These are phyloP conservation scores for Noccaea bulbosa DNA, from an alignment of 345 rosid genomes.

Conservation along the genomic window DNA sequence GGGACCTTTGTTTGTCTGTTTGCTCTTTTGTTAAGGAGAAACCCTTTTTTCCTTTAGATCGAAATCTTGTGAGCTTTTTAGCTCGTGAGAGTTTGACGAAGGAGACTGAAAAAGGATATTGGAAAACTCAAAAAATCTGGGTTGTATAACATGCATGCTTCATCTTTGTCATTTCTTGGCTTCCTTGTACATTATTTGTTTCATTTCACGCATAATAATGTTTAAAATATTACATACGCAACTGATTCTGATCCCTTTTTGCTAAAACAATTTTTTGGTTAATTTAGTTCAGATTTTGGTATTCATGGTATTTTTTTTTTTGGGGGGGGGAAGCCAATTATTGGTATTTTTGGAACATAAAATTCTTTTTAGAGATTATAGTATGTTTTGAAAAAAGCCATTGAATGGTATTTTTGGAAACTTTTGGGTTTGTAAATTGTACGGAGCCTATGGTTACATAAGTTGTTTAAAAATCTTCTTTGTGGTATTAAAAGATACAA, in stretches of 20 bases:
- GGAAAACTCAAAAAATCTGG: conserved; percentile 29
- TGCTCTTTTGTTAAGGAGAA: conserved; percentile 26
- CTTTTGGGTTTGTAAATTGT: too few relatives aligned
- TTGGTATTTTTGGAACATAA: too few relatives aligned
- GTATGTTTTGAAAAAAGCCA: too few relatives aligned
- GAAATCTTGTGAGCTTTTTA: conserved; percentile 20
- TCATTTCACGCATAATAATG: not conserved
- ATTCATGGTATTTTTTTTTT: too few relatives aligned
- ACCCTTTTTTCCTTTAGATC: conserved; percentile 14
- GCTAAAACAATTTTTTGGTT: not conserved
- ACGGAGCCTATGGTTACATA: too few relatives aligned
- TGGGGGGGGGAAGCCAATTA: too few relatives aligned
- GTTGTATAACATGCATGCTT: conserved; percentile 33
- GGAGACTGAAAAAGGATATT: conserved; percentile 31
- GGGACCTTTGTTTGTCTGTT: conserved; percentile 37
- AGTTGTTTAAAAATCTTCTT: not conserved
- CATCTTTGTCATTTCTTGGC: conserved; percentile 15
- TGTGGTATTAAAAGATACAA: conserved; percentile 29
- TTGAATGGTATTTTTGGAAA: too few relatives aligned
- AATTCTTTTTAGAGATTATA: too few relatives aligned
- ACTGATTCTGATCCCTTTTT: not conserved
- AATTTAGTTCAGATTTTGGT: not conserved
- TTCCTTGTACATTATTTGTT: conserved; percentile 7
- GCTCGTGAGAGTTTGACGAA: conserved; percentile 24
- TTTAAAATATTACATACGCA: not conserved